Base-by-base conservation (phyloP, 2,329 filamentous ascomycete species). In the Thermothelomyces thermophilus region DNA sequence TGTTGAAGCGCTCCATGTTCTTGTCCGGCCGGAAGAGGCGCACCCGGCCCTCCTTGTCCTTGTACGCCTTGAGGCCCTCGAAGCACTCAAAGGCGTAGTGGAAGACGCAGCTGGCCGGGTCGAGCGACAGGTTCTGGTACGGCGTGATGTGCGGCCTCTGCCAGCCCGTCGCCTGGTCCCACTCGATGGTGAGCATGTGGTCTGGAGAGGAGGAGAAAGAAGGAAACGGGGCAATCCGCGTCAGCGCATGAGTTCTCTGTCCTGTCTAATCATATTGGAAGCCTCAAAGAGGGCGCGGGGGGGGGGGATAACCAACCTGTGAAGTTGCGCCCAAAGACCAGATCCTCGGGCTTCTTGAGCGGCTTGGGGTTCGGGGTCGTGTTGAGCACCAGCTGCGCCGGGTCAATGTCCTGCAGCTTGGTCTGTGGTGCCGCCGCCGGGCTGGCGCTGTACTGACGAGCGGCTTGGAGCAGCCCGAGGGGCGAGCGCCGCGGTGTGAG, bases 61-160 rank as follows among this genome's bases (percentile, higher is more conserved):
- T 94, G 79, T 98, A 98, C 53, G 93, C 93, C 76, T 98, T 98
- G 90, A 97, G 95, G 60, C 93, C 93, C 75, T 98, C 93, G 70
- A 98, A 98, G 68, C 87, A 93, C 70, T 94, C 88, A 66, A 97
- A 97, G 42, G 89, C 93, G 71, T 98, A 98, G 79, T 98, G 93
- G 73, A 98, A 91, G 56, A 97, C 93, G 72, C 90, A 97, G 30
- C 89, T 93, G 37, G 93, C 89, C 22, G 93, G 93, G 69, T 97
- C 93, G 62, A 98, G 85, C 40, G 87, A 91, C 61, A 98, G 87
- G 72, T 96, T 96, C 71, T 96, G 90, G 76, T 97, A 97, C 17
- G 93, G 93, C 16, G 80, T 83, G 66, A 98, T 97, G 58, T 81
- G 77, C 51, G 91, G 88, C 37, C 45, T 50, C 46, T 44, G 50